Evolutionary conservation across 2,329 filamentous ascomycete genomes (phyloP), one percentile per base, ranked within the genome.

Genomic region (Hymenoscyphus linearis): DNA sequence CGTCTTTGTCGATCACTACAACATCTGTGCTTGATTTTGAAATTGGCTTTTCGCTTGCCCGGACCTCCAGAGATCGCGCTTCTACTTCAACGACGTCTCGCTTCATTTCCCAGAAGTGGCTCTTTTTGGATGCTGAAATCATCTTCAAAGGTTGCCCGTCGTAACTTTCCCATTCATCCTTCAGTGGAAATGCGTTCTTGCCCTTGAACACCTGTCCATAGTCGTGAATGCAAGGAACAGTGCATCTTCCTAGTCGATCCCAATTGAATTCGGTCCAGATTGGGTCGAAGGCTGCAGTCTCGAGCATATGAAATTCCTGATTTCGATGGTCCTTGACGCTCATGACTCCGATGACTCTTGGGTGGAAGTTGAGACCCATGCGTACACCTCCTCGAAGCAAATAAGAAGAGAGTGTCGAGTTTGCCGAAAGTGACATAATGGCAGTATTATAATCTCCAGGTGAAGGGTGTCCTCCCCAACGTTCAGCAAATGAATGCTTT

Each of bases 301-400:
- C 81, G n/a, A 84, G 75, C 81, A 83, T 84, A 10, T 78, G 74
- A 58, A 83, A 78, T 60, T 83, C 80, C 4, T 77, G 76, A 60
- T 82, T 80, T 54, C 80, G 76, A 3, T 76, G 76, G 62, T 84
- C 81, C 66, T 82, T 82, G 73, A 80, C 82, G 2, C 80, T 79
- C 79, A 84, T 82, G 54, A 80, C 77, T 2, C 81, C 81, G 26
- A 84, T 76, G 4, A 83, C 77, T 18, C 79, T 75, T 1, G 81
- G 81, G 60, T 84, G 81, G 69, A 83, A 84, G 63, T 83, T 83
- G 62, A 83, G 75, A 2, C 81, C 81, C 81, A 84, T 84, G 55
- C 81, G 74, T 10, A 83, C 80, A 35, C 80, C 81, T 36, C 81
- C 81, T 47, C 80, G 78, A 22, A 84, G 73, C 1, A 84, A 74